Evolutionary conservation across 495 filamentous ascomycete genomes (phyloP).

Genomic region (Aspergillus incahuasiensis): DNA sequence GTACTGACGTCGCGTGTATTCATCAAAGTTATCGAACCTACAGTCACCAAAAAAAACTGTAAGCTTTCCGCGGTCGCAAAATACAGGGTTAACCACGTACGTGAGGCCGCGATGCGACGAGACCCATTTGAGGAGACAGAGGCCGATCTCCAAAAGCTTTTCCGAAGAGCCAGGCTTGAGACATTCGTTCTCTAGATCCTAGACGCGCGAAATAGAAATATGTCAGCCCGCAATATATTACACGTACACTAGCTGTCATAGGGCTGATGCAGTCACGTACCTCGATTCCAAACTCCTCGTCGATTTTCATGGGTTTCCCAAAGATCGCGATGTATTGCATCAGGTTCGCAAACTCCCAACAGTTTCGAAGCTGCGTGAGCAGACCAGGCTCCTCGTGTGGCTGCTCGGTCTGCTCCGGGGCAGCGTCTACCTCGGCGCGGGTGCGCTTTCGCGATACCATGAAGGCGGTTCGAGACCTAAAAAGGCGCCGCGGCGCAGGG

Average conservation of each 20-base stretch:
- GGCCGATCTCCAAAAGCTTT: slow-evolving; percentile 73
- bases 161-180: slow-evolving; percentile 69
- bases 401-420: slow-evolving; percentile 36
- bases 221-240: background rate
- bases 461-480: slow-evolving; percentile 33
- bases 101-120: slow-evolving; percentile 89
- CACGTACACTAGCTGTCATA: background rate
- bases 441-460: slow-evolving; percentile 66
- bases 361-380: slow-evolving; percentile 70
- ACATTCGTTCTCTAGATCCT: slow-evolving; percentile 90
- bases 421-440: slow-evolving; percentile 60
- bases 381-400: slow-evolving; percentile 46
- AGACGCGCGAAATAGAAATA: background rate
- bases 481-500: slow-evolving; percentile 23
- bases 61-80: background rate
- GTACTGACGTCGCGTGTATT: slow-evolving; percentile 90
- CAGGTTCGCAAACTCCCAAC: slow-evolving; percentile 93
- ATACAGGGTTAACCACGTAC: slow-evolving; percentile 47
- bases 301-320: slow-evolving; percentile 80
- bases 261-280: slow-evolving; percentile 42
- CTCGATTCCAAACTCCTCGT: slow-evolving; percentile 80
- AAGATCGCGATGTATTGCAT: slow-evolving; percentile 92
- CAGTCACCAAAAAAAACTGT: background rate
- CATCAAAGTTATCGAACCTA: slow-evolving; percentile 86
- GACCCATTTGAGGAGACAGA: slow-evolving; percentile 84